Conservation (phyloP, 139 green algal genomes). For the Gonium pectorale region DNA sequence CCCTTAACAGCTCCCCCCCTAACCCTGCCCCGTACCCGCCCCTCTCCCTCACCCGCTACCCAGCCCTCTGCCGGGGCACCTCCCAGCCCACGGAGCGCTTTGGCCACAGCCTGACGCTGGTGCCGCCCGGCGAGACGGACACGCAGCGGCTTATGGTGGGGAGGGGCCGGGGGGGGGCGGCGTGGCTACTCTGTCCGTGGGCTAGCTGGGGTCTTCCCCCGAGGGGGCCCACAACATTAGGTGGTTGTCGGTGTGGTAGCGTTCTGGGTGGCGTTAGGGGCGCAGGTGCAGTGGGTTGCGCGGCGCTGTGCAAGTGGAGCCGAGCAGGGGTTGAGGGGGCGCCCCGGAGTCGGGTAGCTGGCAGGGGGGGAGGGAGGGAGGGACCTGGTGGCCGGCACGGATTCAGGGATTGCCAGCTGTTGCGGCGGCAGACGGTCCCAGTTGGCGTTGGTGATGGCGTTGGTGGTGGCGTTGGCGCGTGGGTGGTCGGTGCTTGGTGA, state of each 20-base stretch:
- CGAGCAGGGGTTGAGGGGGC: neutral
- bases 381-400: too few species aligned
- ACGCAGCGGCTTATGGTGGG: neutral
- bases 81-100: neutral
- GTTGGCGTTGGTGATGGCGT: too few species aligned
- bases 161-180: neutral
- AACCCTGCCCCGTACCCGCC: too few species aligned
- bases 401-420: too few species aligned
- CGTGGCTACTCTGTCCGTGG: neutral
- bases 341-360: neutral
- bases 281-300: neutral
- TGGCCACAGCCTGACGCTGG: conserved; percentile 9
- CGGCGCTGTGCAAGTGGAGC: neutral
- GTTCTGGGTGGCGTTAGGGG: neutral
- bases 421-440: too few species aligned
- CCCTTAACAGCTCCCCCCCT: too few species aligned
- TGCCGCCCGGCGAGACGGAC: neutral
- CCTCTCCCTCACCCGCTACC: neutral
- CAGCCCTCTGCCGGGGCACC: conserved; percentile 12
- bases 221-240: too few species aligned
- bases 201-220: too few species aligned
- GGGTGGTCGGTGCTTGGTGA: too few species aligned
- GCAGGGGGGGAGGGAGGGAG: too few species aligned
- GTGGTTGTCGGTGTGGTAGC: too few species aligned
- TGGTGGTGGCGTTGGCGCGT: too few species aligned